Evolutionary conservation across 352 stramenopile species (phyloP), one percentile per base, ranked within the genome.

Genomic region (Phytophthora cryptogea): DNA sequence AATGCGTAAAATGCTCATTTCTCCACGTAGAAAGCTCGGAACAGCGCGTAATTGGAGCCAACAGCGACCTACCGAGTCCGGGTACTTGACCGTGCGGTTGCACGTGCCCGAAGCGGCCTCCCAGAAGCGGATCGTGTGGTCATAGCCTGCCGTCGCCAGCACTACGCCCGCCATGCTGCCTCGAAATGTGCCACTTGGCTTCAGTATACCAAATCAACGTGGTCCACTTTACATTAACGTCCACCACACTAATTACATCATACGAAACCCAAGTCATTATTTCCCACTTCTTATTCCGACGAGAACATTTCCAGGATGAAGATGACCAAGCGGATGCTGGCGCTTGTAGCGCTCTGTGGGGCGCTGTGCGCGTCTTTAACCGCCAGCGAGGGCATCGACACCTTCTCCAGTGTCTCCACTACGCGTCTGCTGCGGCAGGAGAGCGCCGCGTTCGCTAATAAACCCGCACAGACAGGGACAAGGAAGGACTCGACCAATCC

Each of bases 101-200:
- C 96, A 99, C 20, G 95, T 97, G 28, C 96, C 95, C 11, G 86
- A 97, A 0, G 96, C 91, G 11, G 97, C 95, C 59, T 99, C 96
- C 97, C 97, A 99, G 83, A 99, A 99, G 60, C 96, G 83, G 65
- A 99, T 99, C 59, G 97, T 99, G 79, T 99, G 94, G 80, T 99
- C 97, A 69, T 98, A 99, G 9, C 96, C 96, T 33, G 92, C 96
- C 9, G 96, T 99, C 42, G 95, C 96, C 43, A 99, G 75, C 68
- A 99, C 97, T 4, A 99, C 97, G 52, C 82, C 81, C 8, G 83
- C 75, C 86, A 95, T 95, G 20, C 54, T 75, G 27, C 26, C 37
- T 47, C 32, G 17, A 27, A 40, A 46, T 37, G 1, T 16, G 2
- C 48, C 5, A 47, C 32, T 52, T 59, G 31, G 20, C 20, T 66